phyloP scores from a whole-genome alignment of 2,329 filamentous ascomycete genomes.

The Cladophialophora yegresii region DNA sequence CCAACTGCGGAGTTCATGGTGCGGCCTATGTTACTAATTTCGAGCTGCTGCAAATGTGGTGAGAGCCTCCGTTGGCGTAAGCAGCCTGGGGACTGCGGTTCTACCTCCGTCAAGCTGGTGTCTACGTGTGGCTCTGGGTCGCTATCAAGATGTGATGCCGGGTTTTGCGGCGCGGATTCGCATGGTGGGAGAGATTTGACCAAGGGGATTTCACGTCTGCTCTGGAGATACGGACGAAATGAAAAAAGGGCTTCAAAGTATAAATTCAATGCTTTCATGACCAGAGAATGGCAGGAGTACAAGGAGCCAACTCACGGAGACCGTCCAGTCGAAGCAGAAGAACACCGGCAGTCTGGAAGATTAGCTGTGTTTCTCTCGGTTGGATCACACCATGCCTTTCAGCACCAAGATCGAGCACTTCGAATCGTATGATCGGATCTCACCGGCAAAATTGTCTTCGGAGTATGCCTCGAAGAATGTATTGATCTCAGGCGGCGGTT shows the following conservation, averaged over 20 bases:
- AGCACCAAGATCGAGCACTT: constrained; percentile 8
- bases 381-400: not conserved
- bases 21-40: not conserved
- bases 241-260: not conserved
- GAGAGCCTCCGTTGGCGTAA: not conserved
- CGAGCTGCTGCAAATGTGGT: not conserved
- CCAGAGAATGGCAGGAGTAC: not conserved
- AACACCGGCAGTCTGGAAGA: not conserved
- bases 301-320: not conserved
- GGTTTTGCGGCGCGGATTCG: not conserved
- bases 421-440: constrained; percentile 1
- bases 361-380: not conserved
- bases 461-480: constrained; percentile 8
- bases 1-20: not conserved
- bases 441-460: constrained; percentile 4
- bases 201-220: not conserved
- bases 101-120: not conserved
- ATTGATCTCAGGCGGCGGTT: constrained; percentile 8
- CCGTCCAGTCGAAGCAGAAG: not conserved
- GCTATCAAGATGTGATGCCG: not conserved
- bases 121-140: not conserved
- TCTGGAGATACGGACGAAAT: not conserved
- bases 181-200: not conserved
- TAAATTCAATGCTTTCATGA: not conserved
- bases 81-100: not conserved